phyloP scores from a whole-genome alignment of 139 green algal species.

The Pleodorina starrii region DNA sequence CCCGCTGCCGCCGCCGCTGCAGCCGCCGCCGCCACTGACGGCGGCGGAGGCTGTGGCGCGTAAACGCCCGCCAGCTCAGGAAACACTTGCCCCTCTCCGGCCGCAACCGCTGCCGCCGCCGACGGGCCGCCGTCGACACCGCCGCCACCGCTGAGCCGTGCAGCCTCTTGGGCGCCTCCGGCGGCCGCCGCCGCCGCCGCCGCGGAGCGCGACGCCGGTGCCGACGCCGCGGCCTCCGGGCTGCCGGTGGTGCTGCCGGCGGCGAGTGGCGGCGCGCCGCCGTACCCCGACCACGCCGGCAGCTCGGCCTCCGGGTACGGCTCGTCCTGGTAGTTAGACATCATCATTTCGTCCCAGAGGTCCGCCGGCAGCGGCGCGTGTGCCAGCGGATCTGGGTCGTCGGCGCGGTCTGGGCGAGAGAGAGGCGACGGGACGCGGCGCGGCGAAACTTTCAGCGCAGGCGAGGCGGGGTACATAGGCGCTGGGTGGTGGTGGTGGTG shows the following conservation, averaged over 20 bases:
- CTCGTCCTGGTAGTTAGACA: not conserved
- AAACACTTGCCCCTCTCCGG: too few species aligned
- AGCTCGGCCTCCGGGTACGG: not conserved
- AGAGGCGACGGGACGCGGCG: not conserved
- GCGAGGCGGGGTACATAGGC: too few species aligned
- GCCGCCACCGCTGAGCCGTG: too few species aligned
- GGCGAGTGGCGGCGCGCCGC: not conserved
- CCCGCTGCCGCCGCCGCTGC: not conserved
- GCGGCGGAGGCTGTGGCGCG: too few species aligned
- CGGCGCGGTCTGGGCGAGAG: not conserved
- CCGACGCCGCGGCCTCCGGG: not conserved
- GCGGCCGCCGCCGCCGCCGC: not conserved
- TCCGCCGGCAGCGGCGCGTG: not conserved
- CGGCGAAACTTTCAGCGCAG: too few species aligned
- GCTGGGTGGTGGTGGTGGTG: too few species aligned
- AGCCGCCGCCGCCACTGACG: not conserved
- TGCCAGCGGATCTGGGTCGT: not conserved
- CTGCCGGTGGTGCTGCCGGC: conserved; percentile 19
- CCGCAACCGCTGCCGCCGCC: not conserved
- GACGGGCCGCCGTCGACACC: too few species aligned
- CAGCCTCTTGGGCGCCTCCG: too few species aligned
- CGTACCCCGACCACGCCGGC: not conserved
- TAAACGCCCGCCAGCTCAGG: too few species aligned
- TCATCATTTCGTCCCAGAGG: conserved; percentile 9
- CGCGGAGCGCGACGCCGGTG: not conserved